These are phyloP conservation scores for Talaromyces adpressus DNA, from an alignment of 495 filamentous ascomycete genomes.

Conservation along the genomic window DNA sequence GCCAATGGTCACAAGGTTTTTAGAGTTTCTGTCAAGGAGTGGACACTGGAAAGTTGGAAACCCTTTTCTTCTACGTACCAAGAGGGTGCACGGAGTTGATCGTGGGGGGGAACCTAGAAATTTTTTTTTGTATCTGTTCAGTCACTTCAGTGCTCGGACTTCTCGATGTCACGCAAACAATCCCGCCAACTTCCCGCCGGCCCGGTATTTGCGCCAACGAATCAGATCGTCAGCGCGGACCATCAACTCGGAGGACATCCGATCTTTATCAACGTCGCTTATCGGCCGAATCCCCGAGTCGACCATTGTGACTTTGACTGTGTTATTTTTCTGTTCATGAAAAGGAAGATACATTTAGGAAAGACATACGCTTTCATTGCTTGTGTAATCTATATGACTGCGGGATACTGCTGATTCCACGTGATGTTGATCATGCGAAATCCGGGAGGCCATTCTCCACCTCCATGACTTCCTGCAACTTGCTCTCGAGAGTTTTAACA, in stretches of 20 bases:
- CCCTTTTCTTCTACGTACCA: neutral
- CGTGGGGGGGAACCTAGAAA: neutral
- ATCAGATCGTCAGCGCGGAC: neutral
- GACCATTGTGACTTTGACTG: neutral
- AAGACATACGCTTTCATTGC: neutral
- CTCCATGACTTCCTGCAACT: conserved; percentile 63
- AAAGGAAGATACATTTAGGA: neutral
- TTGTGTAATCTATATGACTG: neutral
- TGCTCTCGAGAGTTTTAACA: conserved; percentile 49
- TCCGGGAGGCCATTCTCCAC: conserved; percentile 50
- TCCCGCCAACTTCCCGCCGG: neutral
- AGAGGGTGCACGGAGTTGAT: neutral
- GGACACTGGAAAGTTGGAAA: neutral
- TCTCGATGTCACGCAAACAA: neutral
- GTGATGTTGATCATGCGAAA: conserved; percentile 6
- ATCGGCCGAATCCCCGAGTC: neutral
- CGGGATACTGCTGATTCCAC: neutral
- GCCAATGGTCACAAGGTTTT: neutral
- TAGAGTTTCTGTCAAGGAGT: neutral
- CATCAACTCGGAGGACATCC: neutral
- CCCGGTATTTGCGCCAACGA: neutral
- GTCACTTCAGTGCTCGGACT: neutral
- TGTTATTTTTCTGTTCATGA: neutral
- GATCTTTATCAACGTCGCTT: neutral
- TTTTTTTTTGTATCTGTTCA: neutral